These are phyloP conservation scores for Penicillium cinerascens DNA, from an alignment of 495 filamentous ascomycete species.

Conservation along the genomic window DNA sequence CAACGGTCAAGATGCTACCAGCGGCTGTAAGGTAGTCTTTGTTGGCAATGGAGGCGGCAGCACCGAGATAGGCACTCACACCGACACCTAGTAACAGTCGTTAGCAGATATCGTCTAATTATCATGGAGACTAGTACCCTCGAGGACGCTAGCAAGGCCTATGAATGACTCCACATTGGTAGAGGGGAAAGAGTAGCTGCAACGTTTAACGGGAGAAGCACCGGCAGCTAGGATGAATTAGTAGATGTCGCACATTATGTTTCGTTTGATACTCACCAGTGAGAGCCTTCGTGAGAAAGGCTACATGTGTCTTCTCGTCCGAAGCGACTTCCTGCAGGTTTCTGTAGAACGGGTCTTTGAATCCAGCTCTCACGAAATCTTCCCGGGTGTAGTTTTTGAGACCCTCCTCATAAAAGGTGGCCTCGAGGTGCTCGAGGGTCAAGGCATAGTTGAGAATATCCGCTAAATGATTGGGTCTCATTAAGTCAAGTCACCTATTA, in stretches of 20 bases:
- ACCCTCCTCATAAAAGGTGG: constrained; percentile 51
- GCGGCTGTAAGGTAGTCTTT: constrained; percentile 57
- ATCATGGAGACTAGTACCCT: constrained; percentile 15
- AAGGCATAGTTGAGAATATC: constrained; percentile 35
- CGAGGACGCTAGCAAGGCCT: constrained; percentile 50
- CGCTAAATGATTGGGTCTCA: too few relatives aligned
- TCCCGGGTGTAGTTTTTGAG: constrained; percentile 51
- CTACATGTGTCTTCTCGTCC: constrained; percentile 57
- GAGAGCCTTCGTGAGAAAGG: constrained; percentile 52
- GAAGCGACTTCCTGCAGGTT: constrained; percentile 48
- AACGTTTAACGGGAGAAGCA: constrained; percentile 45
- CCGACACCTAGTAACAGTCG: constrained; percentile 32
- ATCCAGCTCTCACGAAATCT: constrained; percentile 52
- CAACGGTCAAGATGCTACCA: constrained; percentile 59
- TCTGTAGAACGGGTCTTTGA: constrained; percentile 45
- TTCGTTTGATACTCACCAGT: constrained; percentile 21
- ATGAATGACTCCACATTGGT: constrained; percentile 47
- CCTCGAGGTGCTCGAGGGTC: constrained; percentile 41
- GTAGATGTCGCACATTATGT: not conserved
- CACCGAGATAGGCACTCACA: constrained; percentile 58
- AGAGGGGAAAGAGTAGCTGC: constrained; percentile 58
- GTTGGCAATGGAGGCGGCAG: constrained; percentile 53
- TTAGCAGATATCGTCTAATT: too few relatives aligned
- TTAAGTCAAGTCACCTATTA: too few relatives aligned
- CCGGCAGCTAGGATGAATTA: constrained; percentile 31